Evolutionary conservation across 495 filamentous ascomycete species (phyloP).

Genomic region (Mycothermus thermophilus): DNA sequence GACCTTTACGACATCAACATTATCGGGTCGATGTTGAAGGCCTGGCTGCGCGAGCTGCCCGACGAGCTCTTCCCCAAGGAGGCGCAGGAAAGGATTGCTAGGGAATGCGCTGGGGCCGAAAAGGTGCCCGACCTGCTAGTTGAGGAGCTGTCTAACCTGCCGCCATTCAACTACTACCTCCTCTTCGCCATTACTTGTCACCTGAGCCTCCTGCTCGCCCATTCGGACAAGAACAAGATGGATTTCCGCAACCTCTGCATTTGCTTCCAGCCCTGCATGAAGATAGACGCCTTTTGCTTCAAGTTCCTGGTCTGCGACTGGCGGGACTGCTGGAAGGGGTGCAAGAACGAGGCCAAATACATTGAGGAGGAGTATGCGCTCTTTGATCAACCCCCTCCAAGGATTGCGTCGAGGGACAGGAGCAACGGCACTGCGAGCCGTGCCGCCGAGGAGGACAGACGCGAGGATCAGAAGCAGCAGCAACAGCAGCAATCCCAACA

Average conservation of each 20-base stretch:
- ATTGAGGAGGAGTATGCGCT: constrained; percentile 57
- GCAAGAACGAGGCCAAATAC: constrained; percentile 74
- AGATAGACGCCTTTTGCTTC: constrained; percentile 82
- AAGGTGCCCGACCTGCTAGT: constrained; percentile 66
- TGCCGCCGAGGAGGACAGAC: constrained; percentile 1
- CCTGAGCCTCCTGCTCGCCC: constrained; percentile 70
- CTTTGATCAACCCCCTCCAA: constrained; percentile 39
- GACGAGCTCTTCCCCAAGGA: constrained; percentile 78
- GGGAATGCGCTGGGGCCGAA: constrained; percentile 59
- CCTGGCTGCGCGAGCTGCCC: constrained; percentile 86
- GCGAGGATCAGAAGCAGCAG: constrained; percentile 6
- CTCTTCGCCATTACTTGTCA: constrained; percentile 93
- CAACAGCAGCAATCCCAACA: constrained; percentile 1
- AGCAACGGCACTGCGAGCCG: constrained; percentile 5
- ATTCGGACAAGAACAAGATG: constrained; percentile 87
- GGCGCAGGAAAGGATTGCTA: constrained; percentile 57
- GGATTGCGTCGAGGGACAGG: constrained; percentile 10
- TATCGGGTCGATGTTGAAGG: constrained; percentile 81
- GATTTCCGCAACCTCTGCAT: constrained; percentile 83
- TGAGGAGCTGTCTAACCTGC: constrained; percentile 78
- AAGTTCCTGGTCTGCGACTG: constrained; percentile 83
- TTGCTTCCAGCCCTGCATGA: constrained; percentile 89
- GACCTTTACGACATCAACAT: constrained; percentile 91
- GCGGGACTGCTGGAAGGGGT: constrained; percentile 90
- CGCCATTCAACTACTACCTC: constrained; percentile 90